Percentiles rank a stretch among this genome's conserved stretches.
These are phyloP conservation scores for Chytriomyces sp. DNA, from an alignment of 192 early-diverging fungal species.

Conservation along the genomic window DNA sequence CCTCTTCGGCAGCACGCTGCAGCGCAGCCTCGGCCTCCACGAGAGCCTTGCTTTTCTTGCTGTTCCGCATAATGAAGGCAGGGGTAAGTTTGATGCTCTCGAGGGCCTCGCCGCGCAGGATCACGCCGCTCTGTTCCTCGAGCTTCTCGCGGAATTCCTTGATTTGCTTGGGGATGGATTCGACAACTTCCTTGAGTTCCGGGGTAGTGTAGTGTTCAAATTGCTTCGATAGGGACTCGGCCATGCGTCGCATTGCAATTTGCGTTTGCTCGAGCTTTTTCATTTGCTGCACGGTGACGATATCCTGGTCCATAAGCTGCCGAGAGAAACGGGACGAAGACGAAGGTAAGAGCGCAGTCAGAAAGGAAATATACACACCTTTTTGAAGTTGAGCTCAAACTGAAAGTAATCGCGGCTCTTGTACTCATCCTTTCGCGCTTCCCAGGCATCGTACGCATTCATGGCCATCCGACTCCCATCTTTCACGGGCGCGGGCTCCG, in stretches of 20 bases:
- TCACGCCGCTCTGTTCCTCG: conserved; percentile 46
- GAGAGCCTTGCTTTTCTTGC: neutral
- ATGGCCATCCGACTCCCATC: conserved; percentile 33
- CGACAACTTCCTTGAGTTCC: conserved; percentile 43
- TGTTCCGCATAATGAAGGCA: conserved; percentile 36
- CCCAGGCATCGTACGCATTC: conserved; percentile 43
- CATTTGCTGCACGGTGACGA: conserved; percentile 6
- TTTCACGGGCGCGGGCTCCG: conserved; percentile 40
- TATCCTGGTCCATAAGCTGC: conserved; percentile 24
- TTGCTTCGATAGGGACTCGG: conserved; percentile 32
- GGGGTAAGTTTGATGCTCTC: conserved; percentile 52
- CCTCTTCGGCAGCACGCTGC: conserved; percentile 8
- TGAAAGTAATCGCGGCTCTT: conserved; percentile 42
- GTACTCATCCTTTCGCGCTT: conserved; percentile 32
- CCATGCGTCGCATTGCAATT: conserved; percentile 46
- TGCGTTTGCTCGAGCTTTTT: conserved; percentile 47
- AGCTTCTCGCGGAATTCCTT: conserved; percentile 40
- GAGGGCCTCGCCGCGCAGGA: conserved; percentile 50
- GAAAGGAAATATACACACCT: conserved; percentile 24
- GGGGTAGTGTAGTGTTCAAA: conserved; percentile 38
- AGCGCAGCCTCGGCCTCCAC: conserved; percentile 24
- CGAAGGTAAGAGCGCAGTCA: neutral
- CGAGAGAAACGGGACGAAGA: neutral
- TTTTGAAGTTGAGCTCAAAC: conserved; percentile 41
- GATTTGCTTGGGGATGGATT: conserved; percentile 46